A percentile compares a stretch with the other conserved stretches of the same genome.
Conservation (phyloP, 306 rosid genomes). For the Vigna radiata region DNA sequence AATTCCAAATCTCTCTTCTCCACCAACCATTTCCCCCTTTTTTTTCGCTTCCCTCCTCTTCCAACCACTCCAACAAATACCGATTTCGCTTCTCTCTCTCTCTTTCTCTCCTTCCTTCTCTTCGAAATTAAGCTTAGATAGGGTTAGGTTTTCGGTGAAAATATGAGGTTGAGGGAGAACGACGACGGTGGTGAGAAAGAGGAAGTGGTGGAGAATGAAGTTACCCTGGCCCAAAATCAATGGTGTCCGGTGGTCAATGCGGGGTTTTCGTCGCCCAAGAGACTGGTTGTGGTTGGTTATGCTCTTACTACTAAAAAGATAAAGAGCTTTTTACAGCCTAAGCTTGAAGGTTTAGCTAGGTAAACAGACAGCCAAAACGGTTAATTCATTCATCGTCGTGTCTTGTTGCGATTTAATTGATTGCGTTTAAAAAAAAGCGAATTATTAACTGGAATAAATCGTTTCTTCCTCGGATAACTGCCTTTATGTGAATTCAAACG, state of each 20-base stretch:
- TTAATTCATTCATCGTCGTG: background rate
- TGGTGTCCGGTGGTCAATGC: constrained; percentile 53
- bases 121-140: background rate
- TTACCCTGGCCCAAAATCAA: constrained; percentile 38
- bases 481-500: constrained; percentile 3
- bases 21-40: background rate
- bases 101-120: background rate
- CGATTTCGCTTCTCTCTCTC: background rate
- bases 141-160: constrained; percentile 35
- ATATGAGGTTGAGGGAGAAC: constrained; percentile 64
- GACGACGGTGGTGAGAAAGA: constrained; percentile 39
- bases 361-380: constrained; percentile 35
- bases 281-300: constrained; percentile 75
- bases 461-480: background rate
- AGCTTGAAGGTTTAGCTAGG: constrained; percentile 91
- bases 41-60: background rate
- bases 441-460: background rate
- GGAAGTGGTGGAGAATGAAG: constrained; percentile 46
- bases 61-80: background rate
- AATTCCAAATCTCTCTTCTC: background rate
- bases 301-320: constrained; percentile 94
- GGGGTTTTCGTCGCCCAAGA: constrained; percentile 54
- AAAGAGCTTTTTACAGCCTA: constrained; percentile 92
- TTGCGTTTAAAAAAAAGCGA: background rate
- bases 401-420: background rate